These are phyloP conservation scores for Aspergillus fumigatus DNA, from an alignment of 2,329 filamentous ascomycete species.

Conservation along the genomic window DNA sequence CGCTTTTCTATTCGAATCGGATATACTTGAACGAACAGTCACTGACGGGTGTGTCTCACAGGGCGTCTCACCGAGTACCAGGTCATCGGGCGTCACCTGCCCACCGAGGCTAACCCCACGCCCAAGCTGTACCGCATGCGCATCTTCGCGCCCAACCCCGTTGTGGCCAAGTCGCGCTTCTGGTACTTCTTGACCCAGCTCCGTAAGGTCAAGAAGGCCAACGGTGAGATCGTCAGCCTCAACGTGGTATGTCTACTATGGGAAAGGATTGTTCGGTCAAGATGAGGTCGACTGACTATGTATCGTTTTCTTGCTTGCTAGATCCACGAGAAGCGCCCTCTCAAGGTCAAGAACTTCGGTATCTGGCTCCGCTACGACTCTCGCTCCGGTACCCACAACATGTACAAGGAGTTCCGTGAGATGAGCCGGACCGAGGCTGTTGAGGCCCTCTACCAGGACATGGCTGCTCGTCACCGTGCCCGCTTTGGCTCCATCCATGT, in stretches of 20 bases:
- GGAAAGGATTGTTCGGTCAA: background rate
- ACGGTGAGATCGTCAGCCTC: conserved; percentile 96
- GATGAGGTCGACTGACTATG: conserved; percentile 10
- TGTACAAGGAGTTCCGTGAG: conserved; percentile 99
- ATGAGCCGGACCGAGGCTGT: conserved; percentile 94
- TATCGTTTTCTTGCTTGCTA: conserved; percentile 34
- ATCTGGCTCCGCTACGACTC: conserved; percentile 99
- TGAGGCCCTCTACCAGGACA: conserved; percentile 97
- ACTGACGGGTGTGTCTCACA: conserved; percentile 45
- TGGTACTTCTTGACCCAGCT: conserved; percentile 99
- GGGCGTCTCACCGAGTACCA: conserved; percentile 99
- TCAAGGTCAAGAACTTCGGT: conserved; percentile 99
- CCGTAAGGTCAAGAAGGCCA: conserved; percentile 99
- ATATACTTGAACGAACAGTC: conserved; percentile 12
- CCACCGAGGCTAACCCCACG: conserved; percentile 92
- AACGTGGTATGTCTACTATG: conserved; percentile 69
- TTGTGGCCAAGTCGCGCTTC: conserved; percentile 99
- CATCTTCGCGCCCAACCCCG: conserved; percentile 96
- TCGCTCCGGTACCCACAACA: conserved; percentile 99
- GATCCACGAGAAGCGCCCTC: conserved; percentile 98
- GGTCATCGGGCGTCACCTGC: conserved; percentile 99
- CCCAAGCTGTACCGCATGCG: conserved; percentile 99
- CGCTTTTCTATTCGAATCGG: conserved; percentile 2
- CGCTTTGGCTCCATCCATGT: conserved; percentile 99
- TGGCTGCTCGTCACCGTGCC: conserved; percentile 97